Evolutionary conservation across 1,139 yeast species (phyloP).

Genomic region (Debaryomycetaceae sp.): DNA sequence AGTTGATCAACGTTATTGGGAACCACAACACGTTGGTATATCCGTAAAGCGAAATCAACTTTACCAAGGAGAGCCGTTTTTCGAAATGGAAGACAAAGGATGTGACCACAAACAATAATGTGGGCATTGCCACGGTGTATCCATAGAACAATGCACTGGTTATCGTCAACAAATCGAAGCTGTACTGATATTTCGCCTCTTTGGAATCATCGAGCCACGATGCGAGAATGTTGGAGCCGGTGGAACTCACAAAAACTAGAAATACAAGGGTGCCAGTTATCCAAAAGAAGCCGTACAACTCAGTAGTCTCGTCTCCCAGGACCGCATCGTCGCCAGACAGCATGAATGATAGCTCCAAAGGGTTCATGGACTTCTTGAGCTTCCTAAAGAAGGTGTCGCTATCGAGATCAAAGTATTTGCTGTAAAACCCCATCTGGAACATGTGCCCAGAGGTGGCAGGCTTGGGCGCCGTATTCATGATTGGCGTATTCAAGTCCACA

Average conservation of each 20-base stretch:
- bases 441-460: too few relatives aligned
- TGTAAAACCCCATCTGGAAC: conserved; percentile 46
- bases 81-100: conserved; percentile 34
- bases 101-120: conserved; percentile 37
- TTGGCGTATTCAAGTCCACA: too few relatives aligned
- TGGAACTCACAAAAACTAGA: conserved; percentile 61
- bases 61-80: conserved; percentile 27
- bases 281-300: conserved; percentile 78
- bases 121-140: conserved; percentile 57
- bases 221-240: conserved; percentile 35
- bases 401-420: conserved; percentile 54
- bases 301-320: conserved; percentile 16
- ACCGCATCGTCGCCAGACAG: too few relatives aligned
- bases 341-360: conserved; percentile 18
- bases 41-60: conserved; percentile 56
- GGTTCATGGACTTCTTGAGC: conserved; percentile 34
- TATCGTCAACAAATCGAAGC: conserved; percentile 51
- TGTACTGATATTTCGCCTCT: conserved; percentile 40
- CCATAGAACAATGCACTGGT: conserved; percentile 64
- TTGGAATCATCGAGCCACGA: conserved; percentile 33
- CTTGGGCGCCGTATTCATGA: too few relatives aligned
- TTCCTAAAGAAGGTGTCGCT: conserved; percentile 45
- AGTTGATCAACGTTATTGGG: conserved; percentile 56
- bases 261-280: conserved; percentile 70
- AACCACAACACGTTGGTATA: conserved; percentile 73